These are phyloP conservation scores for Neopestalotiopsis sp. DNA, from an alignment of 2,329 filamentous ascomycete species.

Conservation along the genomic window DNA sequence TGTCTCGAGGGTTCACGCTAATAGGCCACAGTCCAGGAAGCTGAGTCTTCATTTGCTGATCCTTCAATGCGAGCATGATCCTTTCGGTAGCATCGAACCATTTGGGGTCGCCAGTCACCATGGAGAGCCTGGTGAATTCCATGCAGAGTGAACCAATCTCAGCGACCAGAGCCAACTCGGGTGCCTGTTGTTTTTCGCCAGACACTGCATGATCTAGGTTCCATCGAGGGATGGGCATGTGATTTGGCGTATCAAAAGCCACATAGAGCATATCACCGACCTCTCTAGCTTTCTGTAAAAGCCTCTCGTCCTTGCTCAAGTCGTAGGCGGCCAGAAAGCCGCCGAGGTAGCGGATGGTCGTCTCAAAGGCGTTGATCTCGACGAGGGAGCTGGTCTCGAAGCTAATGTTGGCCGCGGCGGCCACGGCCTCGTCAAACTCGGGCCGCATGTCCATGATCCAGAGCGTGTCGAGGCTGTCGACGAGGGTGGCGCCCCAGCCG, in stretches of 20 bases:
- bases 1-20: constrained; percentile 61
- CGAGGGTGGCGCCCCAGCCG: constrained; percentile 51
- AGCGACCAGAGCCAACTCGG: constrained; percentile 29
- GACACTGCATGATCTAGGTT: constrained; percentile 26
- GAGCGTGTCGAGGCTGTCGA: constrained; percentile 42
- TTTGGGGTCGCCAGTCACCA: constrained; percentile 36
- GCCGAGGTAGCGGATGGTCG: constrained; percentile 41
- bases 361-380: constrained; percentile 42
- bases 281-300: constrained; percentile 45
- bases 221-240: constrained; percentile 37
- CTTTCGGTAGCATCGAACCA: constrained; percentile 37
- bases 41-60: constrained; percentile 37
- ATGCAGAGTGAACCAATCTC: constrained; percentile 36
- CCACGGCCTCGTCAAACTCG: constrained; percentile 50
- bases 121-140: constrained; percentile 38
- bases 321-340: constrained; percentile 41
- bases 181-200: constrained; percentile 28
- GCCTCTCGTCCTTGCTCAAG: constrained; percentile 37
- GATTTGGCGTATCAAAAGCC: constrained; percentile 37
- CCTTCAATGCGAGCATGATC: constrained; percentile 31
- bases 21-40: constrained; percentile 70
- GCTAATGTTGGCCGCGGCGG: constrained; percentile 45
- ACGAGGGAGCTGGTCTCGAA: constrained; percentile 40
- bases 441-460: constrained; percentile 51
- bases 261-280: constrained; percentile 44